phyloP scores from a whole-genome alignment of 306 rosid species.

The Cicer judaicum region DNA sequence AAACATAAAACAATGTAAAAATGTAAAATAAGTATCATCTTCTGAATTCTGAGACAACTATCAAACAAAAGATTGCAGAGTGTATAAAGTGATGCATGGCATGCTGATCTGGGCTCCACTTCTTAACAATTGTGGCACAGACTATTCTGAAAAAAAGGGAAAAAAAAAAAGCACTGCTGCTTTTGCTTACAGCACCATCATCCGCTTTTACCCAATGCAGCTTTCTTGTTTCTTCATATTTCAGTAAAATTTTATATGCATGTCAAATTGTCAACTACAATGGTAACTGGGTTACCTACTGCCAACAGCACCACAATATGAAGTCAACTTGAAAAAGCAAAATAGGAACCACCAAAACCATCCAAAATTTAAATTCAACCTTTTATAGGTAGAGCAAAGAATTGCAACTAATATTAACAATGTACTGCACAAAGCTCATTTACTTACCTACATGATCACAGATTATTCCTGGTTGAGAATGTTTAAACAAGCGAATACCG shows the following conservation, averaged over 20 bases:
- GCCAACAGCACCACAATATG: slow-evolving; percentile 36
- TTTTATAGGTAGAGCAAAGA: slow-evolving; percentile 20
- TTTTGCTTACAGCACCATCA: slow-evolving; percentile 34
- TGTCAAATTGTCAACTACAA: slow-evolving; percentile 26
- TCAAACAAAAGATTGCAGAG: slow-evolving; percentile 43
- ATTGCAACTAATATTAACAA: slow-evolving; percentile 16
- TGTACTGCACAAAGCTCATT: slow-evolving; percentile 41
- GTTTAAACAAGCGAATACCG: slow-evolving; percentile 78
- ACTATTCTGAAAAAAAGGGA: slow-evolving; percentile 22
- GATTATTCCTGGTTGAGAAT: slow-evolving; percentile 73
- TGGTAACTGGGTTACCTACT: slow-evolving; percentile 36
- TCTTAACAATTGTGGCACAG: slow-evolving; percentile 29
- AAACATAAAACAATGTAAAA: slow-evolving; percentile 22
- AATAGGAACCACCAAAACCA: slow-evolving; percentile 32
- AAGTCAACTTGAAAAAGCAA: slow-evolving; percentile 32
- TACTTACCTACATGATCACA: slow-evolving; percentile 75
- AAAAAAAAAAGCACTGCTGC: slow-evolving; percentile 15
- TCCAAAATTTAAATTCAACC: slow-evolving; percentile 41
- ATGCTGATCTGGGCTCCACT: slow-evolving; percentile 44
- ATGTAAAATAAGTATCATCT: slow-evolving; percentile 21
- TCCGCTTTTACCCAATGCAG: slow-evolving; percentile 38
- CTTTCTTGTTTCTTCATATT: slow-evolving; percentile 29
- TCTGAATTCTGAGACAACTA: slow-evolving; percentile 33
- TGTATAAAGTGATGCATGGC: slow-evolving; percentile 33
- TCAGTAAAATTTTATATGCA: slow-evolving; percentile 24